These are phyloP conservation scores for Psidium friedrichsthalianum DNA, from an alignment of 345 rosid genomes.

Conservation along the genomic window DNA sequence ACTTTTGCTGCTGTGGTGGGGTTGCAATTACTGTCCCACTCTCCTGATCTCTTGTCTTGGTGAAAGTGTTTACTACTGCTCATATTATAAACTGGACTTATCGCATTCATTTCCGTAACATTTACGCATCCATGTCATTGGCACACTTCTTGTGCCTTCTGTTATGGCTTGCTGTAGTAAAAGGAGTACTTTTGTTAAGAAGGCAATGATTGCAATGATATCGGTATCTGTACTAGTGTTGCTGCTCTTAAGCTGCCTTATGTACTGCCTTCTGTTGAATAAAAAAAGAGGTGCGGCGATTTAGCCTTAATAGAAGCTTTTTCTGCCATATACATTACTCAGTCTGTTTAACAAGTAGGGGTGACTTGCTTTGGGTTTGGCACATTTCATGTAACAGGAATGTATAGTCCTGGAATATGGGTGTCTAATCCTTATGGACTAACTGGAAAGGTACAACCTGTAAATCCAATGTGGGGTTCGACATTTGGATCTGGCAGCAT, in stretches of 20 bases:
- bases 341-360: neutral
- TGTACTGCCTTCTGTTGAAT: neutral
- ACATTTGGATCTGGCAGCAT: too few relatives aligned
- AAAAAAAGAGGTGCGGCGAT: neutral
- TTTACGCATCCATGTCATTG: neutral
- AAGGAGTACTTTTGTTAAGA: neutral
- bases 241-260: neutral
- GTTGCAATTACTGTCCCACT: neutral
- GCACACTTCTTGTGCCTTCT: neutral
- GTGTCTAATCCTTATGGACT: constrained; percentile 4
- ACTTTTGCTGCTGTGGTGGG: neutral
- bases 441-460: neutral
- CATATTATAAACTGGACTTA: neutral
- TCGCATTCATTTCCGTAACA: neutral
- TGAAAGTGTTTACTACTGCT: neutral
- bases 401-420: neutral
- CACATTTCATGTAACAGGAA: too few relatives aligned
- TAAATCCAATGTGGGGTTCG: too few relatives aligned
- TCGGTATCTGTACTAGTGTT: neutral
- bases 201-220: neutral
- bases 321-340: neutral
- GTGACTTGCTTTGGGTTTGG: too few relatives aligned
- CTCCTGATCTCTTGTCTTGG: neutral
- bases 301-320: neutral
- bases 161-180: neutral